Base-by-base conservation (phyloP, 2,329 filamentous ascomycete genomes). In the Sarocladiaceae sp. region DNA sequence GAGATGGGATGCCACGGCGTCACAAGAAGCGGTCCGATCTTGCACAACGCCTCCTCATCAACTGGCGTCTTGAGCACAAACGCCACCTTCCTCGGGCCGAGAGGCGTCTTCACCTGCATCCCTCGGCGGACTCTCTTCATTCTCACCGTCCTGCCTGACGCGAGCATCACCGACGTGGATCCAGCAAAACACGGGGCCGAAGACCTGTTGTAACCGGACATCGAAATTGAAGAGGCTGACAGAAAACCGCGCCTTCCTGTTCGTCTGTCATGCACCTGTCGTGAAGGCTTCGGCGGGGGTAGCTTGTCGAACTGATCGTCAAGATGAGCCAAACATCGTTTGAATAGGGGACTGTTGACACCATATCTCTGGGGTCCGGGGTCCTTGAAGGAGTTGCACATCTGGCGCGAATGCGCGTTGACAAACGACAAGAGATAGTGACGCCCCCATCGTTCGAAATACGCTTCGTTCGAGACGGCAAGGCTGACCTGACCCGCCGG, bases 301-400 rank as follows among this genome's bases (percentile, higher is more conserved):
- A 74, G 58, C 5, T 51, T 58, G 47, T 77, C 70, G 48, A 78
- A 78, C 0, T 68, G 68, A 0, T 51, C 51, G 45, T 78, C 71
- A 0, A 82, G 66, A 1, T 58, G 51, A 39, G 74, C 64, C 7
- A 75, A 63, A 52, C 72, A 80, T 5, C 57, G 50, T 12, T 58
- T 55, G 53, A 83, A 82, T 3, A 81, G 61, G 0, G 69, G 65
- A 43, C 72, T 78, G 1, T 66, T 55, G 1, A 52, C 52, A 13
- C 76, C 70, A 51, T 81, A 82, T 49, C 68, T 64, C 6, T 76
- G 65, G 3, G 78, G 74, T 0, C 78, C 78, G 0, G 71, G 62
- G 47, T 82, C 79, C 53, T 80, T 80, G 68, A 81, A 82, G 0
- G 72, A 74, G 55, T 79, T 80, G 62, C 78, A 80, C 9, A 73